phyloP scores from a whole-genome alignment of 2,329 filamentous ascomycete genomes.

The Apiospora rasikravindrae region DNA sequence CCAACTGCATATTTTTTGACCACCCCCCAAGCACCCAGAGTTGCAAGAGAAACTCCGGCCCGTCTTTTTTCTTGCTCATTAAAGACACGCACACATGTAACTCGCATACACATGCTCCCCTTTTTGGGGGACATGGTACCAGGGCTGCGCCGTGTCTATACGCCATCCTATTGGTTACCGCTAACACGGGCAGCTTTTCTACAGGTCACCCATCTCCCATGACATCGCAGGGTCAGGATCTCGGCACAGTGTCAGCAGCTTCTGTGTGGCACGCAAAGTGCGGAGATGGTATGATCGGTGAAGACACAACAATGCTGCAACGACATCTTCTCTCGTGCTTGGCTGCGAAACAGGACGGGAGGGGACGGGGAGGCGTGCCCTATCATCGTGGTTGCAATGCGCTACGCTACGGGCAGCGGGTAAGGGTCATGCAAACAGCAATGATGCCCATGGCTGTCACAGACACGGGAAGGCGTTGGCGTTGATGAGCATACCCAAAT shows the following conservation, averaged over 20 bases:
- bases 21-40: background rate
- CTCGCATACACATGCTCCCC: background rate
- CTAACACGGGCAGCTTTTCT: background rate
- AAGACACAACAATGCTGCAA: background rate
- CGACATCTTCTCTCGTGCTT: background rate
- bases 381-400: background rate
- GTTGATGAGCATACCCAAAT: background rate
- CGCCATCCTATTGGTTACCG: conserved; percentile 9
- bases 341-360: background rate
- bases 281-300: conserved; percentile 4
- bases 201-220: background rate
- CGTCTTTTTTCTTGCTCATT: conserved; percentile 10
- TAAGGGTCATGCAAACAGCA: conserved; percentile 1
- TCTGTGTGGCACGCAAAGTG: background rate
- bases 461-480: background rate
- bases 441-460: background rate
- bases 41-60: conserved; percentile 9
- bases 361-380: too few relatives aligned
- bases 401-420: background rate
- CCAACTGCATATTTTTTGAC: conserved; percentile 7
- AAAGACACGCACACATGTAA: conserved; percentile 10
- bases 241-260: background rate
- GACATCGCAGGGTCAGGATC: background rate
- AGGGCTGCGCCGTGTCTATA: background rate
- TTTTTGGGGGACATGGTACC: background rate